These are phyloP conservation scores for Aspergillus bombycis DNA, from an alignment of 2,329 filamentous ascomycete species.

Conservation along the genomic window DNA sequence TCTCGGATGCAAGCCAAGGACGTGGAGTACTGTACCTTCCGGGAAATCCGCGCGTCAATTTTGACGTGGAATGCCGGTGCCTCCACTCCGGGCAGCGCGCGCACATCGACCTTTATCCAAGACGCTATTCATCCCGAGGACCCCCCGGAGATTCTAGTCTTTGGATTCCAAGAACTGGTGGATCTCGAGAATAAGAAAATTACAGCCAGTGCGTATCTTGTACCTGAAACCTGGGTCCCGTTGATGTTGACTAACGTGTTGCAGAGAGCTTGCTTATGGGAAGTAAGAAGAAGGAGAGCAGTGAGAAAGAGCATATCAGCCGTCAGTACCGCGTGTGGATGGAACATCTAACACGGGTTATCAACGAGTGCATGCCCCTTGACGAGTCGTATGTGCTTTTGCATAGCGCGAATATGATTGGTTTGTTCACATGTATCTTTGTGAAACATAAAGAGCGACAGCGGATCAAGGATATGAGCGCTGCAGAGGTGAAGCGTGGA, in stretches of 20 bases:
- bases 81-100: constrained; percentile 82
- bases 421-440: constrained; percentile 94
- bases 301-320: constrained; percentile 84
- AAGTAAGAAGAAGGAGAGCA: constrained; percentile 78
- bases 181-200: constrained; percentile 97
- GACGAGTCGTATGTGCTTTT: constrained; percentile 81
- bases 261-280: constrained; percentile 78
- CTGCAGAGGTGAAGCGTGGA: constrained; percentile 87
- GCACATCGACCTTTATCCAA: constrained; percentile 78
- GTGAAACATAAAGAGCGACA: constrained; percentile 78
- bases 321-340: constrained; percentile 97
- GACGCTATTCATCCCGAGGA: constrained; percentile 76
- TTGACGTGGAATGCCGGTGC: constrained; percentile 98
- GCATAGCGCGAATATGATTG: constrained; percentile 87
- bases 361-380: constrained; percentile 81
- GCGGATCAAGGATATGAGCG: constrained; percentile 75
- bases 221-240: not conserved
- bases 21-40: constrained; percentile 80
- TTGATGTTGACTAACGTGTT: constrained; percentile 29
- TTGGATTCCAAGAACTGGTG: constrained; percentile 98
- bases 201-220: constrained; percentile 71
- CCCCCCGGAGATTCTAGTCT: constrained; percentile 86
- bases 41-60: constrained; percentile 76
- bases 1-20: constrained; percentile 83
- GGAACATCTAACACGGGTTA: constrained; percentile 78